Evolutionary conservation across 2,329 filamentous ascomycete genomes (phyloP).

Genomic region (Hymenoscyphus repandus): DNA sequence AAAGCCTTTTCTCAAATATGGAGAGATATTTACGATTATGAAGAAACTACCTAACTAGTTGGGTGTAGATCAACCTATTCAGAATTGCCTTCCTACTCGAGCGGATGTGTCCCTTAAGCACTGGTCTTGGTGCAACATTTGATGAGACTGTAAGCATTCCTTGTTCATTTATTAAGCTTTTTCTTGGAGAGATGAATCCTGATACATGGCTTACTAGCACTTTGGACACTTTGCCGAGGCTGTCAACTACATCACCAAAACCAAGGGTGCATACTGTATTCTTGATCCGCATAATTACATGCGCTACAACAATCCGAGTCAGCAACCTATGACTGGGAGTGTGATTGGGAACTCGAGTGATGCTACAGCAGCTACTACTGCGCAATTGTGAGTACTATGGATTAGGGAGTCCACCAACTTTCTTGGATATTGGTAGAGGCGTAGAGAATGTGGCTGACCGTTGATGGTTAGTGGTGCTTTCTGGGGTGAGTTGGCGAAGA

Average conservation of each 20-base stretch:
- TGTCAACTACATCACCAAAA: slow-evolving; percentile 45
- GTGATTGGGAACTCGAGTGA: slow-evolving; percentile 44
- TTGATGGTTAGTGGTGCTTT: slow-evolving; percentile 32
- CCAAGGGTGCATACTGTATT: slow-evolving; percentile 41
- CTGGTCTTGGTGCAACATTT: slow-evolving; percentile 43
- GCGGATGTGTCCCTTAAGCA: slow-evolving; percentile 43
- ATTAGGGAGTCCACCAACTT: background rate
- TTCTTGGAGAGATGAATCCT: background rate
- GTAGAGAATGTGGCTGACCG: too few species aligned
- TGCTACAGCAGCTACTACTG: slow-evolving; percentile 40
- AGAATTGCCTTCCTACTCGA: slow-evolving; percentile 46
- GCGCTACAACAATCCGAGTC: slow-evolving; percentile 47
- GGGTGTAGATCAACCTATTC: slow-evolving; percentile 38
- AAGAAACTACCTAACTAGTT: background rate
- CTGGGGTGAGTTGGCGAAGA: slow-evolving; percentile 43
- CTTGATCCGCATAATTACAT: slow-evolving; percentile 50
- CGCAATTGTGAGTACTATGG: slow-evolving; percentile 32
- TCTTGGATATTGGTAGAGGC: background rate
- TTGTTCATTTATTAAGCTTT: background rate
- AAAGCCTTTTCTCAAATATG: background rate
- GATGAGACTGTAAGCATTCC: slow-evolving; percentile 38
- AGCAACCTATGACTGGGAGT: slow-evolving; percentile 43
- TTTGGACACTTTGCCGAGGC: slow-evolving; percentile 41
- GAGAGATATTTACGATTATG: background rate
- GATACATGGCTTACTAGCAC: slow-evolving; percentile 27